phyloP scores from a whole-genome alignment of 2,329 filamentous ascomycete species.

The Trichophyton rubrum region DNA sequence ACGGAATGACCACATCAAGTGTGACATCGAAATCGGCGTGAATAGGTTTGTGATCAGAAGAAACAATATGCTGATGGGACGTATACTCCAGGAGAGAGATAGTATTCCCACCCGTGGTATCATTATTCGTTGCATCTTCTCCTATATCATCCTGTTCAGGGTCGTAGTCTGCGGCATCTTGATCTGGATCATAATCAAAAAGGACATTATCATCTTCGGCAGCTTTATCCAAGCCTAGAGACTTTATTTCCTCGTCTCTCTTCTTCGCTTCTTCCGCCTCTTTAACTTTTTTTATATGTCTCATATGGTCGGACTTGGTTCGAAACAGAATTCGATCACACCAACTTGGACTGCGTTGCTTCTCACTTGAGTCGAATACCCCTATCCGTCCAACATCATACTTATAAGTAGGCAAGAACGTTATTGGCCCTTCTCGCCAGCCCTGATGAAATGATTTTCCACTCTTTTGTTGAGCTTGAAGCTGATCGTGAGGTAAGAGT shows the following conservation, averaged over 20 bases:
- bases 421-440: constrained; percentile 79
- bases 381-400: constrained; percentile 92
- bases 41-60: constrained; percentile 91
- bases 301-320: constrained; percentile 56
- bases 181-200: constrained; percentile 81
- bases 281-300: constrained; percentile 49
- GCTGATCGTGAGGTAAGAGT: constrained; percentile 78
- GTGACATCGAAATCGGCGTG: constrained; percentile 69
- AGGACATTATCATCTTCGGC: constrained; percentile 69
- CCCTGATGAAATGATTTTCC: constrained; percentile 80
- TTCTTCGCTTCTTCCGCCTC: constrained; percentile 56
- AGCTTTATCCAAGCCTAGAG: constrained; percentile 59
- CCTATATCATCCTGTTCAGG: constrained; percentile 31
- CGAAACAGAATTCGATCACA: constrained; percentile 88
- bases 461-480: constrained; percentile 58
- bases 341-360: constrained; percentile 86
- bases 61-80: constrained; percentile 77
- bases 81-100: constrained; percentile 57
- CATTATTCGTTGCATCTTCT: constrained; percentile 14
- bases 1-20: constrained; percentile 75
- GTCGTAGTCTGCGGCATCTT: constrained; percentile 50
- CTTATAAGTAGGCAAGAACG: constrained; percentile 90
- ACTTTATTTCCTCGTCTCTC: constrained; percentile 75
- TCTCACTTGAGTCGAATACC: constrained; percentile 90
- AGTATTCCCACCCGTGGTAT: constrained; percentile 31